Conservation (phyloP, 2,329 filamentous ascomycete genomes). For the Leptographium wingfieldii region DNA sequence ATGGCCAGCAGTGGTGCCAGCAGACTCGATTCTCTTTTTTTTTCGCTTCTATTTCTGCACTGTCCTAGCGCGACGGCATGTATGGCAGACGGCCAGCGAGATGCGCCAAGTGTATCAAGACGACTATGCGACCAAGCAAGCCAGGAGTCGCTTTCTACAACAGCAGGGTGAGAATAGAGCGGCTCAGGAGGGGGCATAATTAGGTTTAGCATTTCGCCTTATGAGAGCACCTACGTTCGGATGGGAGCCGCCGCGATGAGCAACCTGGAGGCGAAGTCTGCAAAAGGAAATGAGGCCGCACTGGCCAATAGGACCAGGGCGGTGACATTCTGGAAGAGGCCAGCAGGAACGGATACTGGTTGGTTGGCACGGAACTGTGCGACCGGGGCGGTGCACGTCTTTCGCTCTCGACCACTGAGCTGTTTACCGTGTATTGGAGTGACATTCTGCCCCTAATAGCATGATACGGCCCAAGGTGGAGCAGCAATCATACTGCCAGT, state of each 20-base stretch:
- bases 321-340: constrained; percentile 10
- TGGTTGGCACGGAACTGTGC: constrained; percentile 4
- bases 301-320: constrained; percentile 2
- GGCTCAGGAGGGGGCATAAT: not conserved
- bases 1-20: too few species aligned
- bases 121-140: too few species aligned
- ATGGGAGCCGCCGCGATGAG: too few species aligned
- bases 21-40: not conserved
- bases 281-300: not conserved
- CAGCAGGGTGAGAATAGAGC: not conserved
- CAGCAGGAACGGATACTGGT: not conserved
- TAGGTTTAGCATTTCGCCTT: not conserved
- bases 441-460: not conserved
- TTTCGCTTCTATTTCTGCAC: too few species aligned
- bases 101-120: too few species aligned
- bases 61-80: too few species aligned
- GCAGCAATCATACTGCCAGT: too few species aligned
- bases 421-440: not conserved
- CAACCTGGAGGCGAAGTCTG: not conserved
- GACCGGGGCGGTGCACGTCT: constrained; percentile 5
- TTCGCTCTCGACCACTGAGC: not conserved
- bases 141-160: not conserved
- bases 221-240: not conserved
- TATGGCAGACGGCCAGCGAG: too few species aligned
- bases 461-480: not conserved